Evolutionary conservation across 2,329 filamentous ascomycete species (phyloP).

Genomic region (Atkinsonella hypoxylon): DNA sequence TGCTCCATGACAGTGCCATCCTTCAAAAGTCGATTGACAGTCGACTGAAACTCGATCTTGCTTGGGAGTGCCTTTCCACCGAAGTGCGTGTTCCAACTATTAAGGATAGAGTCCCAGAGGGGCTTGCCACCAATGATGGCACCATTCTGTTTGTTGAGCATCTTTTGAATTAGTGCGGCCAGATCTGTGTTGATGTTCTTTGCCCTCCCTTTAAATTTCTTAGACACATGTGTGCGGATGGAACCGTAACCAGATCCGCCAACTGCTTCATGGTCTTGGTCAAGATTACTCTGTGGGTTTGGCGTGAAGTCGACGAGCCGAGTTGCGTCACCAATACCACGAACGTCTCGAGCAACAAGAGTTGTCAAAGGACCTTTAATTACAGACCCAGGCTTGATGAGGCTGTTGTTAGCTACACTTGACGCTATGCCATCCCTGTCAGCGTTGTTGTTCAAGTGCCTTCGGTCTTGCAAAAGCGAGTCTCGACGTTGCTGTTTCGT

Average conservation of each 20-base stretch:
- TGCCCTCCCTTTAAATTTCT: background rate
- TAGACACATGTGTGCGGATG: background rate
- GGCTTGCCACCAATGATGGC: constrained; percentile 39
- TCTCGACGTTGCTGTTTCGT: background rate
- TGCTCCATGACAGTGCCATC: constrained; percentile 25
- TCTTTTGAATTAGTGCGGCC: constrained; percentile 15
- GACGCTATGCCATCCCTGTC: background rate
- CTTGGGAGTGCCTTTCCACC: constrained; percentile 27
- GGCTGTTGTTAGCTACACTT: background rate
- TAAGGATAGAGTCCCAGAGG: constrained; percentile 35
- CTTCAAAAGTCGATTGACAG: constrained; percentile 27
- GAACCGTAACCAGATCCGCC: background rate
- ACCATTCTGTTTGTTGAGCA: constrained; percentile 24
- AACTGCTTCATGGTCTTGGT: background rate
- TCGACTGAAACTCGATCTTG: constrained; percentile 25
- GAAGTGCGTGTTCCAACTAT: constrained; percentile 32
- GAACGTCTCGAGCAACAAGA: background rate
- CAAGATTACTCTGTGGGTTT: background rate
- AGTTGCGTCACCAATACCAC: background rate
- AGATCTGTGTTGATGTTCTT: background rate
- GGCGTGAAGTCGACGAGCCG: background rate
- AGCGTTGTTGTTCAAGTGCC: background rate
- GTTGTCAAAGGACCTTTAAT: background rate
- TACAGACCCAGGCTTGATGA: background rate
- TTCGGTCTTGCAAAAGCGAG: background rate